Evolutionary conservation across 1,139 yeast species (phyloP), one percentile per base, ranked within the genome.

Genomic region (Geotrichum phurueaensis): DNA sequence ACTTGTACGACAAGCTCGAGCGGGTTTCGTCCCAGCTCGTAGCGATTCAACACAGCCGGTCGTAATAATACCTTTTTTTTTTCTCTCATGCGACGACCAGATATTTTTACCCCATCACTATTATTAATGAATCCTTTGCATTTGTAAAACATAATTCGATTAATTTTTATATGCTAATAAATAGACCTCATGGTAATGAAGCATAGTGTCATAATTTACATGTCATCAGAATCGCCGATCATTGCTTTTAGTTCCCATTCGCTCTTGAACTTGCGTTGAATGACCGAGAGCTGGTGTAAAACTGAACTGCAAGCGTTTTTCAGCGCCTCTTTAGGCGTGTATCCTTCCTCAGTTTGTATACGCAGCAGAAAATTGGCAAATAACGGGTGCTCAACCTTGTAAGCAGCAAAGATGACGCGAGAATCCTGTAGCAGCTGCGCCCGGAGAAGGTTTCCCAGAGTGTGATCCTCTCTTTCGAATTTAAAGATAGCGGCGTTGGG

Each of bases 381-480:
- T 67, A 94, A 80, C 9, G 99, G 99, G 76, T 94, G 99, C 74
- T 92, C 98, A 51, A 94, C 92, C 75, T 94, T 94, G 79, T 94
- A 94, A 53, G 98, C 99, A 51, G 97, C 98, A 74, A 92, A 94
- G 54, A 94, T 74, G 22, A 94, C 99, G 66, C 87, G 84, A 56
- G 86, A 85, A 73, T 94, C 98, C 71, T 86, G 86, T 65, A 90
- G 80, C 58, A 94, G 82, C 73, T 92, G 97, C 45, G 94, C 85
- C 72, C 97, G 83, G 63, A 94, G 81, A 70, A 94, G 76, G 73
- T 94, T 94, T 29, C 96, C 99, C 62, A 94, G 80, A 1, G 99
- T 95, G 73, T 94, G 99, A 75, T 94, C 99, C 74, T 94, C 99
- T 72, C 97, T 86, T 75, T 94, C 98, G 67, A 94, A 90, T 66